A percentile compares a stretch with the other conserved stretches of the same genome.
These are phyloP conservation scores for Ceratobasidium sp. DNA, from an alignment of 1,284 basidiomycete genomes.

Conservation along the genomic window DNA sequence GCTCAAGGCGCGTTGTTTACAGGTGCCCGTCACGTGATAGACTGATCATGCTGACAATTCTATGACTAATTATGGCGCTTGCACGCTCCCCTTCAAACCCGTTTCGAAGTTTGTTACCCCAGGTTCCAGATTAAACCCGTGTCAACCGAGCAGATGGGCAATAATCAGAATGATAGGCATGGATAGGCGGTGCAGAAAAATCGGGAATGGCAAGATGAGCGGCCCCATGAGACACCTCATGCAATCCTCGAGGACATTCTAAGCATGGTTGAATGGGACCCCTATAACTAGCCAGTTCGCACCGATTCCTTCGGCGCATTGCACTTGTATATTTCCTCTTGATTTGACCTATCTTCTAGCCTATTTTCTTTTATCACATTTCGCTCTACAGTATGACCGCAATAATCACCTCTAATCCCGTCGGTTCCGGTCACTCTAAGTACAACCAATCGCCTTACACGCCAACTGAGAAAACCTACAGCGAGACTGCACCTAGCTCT, in stretches of 20 bases:
- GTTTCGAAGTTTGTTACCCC: not conserved
- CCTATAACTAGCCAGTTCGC: not conserved
- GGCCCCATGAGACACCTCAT: not conserved
- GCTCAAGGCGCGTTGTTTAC: not conserved
- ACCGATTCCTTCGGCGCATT: not conserved
- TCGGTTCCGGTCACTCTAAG: not conserved
- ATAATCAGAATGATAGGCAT: not conserved
- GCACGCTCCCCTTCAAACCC: not conserved
- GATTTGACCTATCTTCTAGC: no score
- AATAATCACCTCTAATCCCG: not conserved
- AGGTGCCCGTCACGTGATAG: not conserved
- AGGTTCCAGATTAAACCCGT: not conserved
- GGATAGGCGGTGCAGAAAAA: not conserved
- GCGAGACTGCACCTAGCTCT: no score
- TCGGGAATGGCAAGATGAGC: not conserved
- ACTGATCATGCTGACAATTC: no score
- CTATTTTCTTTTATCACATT: no score
- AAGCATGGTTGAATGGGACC: no score
- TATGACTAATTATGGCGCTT: no score
- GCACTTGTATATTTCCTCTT: no score
- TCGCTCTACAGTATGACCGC: no score
- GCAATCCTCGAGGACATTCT: not conserved
- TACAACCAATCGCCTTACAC: no score
- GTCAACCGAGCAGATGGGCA: not conserved
- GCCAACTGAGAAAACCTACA: not conserved